Base-by-base conservation (phyloP, 1,139 yeast genomes). In the Diutina mesorugosa region DNA sequence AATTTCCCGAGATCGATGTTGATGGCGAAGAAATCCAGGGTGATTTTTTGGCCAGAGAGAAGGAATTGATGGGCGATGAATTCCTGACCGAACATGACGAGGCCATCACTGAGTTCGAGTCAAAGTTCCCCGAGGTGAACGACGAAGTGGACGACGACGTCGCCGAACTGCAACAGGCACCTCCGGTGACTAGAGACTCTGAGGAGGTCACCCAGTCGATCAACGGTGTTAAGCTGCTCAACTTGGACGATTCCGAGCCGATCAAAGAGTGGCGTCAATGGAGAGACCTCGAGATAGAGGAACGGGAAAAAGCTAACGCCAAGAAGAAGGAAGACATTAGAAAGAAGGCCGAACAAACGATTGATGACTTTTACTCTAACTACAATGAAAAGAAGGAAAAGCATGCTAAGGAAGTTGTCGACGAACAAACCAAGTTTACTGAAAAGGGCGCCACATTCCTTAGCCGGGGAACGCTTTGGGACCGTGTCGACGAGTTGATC, bases 301-400 rank as follows among this genome's bases (percentile, higher is more conserved):
- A 89, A 66, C 83, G 96, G 68, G 99, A 95, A 67, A 84, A 80
- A 62, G 81, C 82, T 61, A 86, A 88, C 63, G 74, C 74, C 21
- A 75, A 80, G 62, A 88, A 83, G 67, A 83, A 87, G 68, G 75
- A 77, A 54, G 91, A 85, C 60, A 79, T 90, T 59, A 78, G 86
- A 58, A 78, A 81, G 55, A 85, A 85, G 61, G 99, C 99, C n/a
- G 82, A 84, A 65, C 83, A 84, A 67, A 85, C 93, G 57, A 84
- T 91, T 65, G 97, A 93, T 69, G 97, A 89, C 63, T 93, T 93
- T 72, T 95, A 95, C 71, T 97, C 90, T 64, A 87, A 86, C 67
- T 95, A 95, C 77, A 90, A 90, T 72, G 76, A 79, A 66, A 93
- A 93, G 74, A 88, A 85, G 72, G 95, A 90, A 58, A 80, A 80